These are phyloP conservation scores for Biscogniauxia marginata DNA, from an alignment of 2,329 filamentous ascomycete genomes.

Conservation along the genomic window DNA sequence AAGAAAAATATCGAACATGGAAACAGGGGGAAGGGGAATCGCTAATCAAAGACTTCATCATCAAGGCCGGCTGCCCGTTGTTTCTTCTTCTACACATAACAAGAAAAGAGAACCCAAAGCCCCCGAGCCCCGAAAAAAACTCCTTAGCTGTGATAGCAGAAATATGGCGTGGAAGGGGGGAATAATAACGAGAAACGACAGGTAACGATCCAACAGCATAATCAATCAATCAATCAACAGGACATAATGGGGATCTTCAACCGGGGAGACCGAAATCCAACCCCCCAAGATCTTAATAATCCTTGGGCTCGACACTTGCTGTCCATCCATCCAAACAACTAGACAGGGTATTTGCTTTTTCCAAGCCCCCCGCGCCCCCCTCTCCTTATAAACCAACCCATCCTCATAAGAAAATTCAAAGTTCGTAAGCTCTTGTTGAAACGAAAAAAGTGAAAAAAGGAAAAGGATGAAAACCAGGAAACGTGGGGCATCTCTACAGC, in stretches of 20 bases:
- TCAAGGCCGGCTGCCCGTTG: conserved; percentile 1
- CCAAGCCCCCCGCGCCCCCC: too few species aligned
- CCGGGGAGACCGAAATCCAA: too few species aligned
- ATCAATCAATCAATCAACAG: too few species aligned
- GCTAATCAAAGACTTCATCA: conserved; percentile 6
- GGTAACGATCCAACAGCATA: conserved; percentile 6
- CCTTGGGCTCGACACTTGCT: too few species aligned
- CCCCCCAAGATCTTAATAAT: too few species aligned
- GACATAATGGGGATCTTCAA: too few species aligned
- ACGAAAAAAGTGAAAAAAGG: neutral
- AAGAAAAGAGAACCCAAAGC: neutral
- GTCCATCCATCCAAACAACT: too few species aligned
- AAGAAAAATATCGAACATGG: neutral
- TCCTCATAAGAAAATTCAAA: neutral
- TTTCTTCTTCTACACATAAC: conserved; percentile 1
- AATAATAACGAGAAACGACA: conserved; percentile 5
- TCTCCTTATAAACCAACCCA: too few species aligned
- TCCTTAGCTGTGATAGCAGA: conserved; percentile 8
- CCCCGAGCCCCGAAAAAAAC: conserved; percentile 3
- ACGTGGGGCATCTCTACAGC: neutral
- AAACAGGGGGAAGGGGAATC: conserved; percentile 1
- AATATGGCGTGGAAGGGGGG: neutral
- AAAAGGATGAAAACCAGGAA: neutral
- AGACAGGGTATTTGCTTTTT: too few species aligned
- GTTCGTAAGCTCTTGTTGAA: neutral